Conservation (phyloP, 768 basidiomycete genomes). For the Mycena chlorophos region DNA sequence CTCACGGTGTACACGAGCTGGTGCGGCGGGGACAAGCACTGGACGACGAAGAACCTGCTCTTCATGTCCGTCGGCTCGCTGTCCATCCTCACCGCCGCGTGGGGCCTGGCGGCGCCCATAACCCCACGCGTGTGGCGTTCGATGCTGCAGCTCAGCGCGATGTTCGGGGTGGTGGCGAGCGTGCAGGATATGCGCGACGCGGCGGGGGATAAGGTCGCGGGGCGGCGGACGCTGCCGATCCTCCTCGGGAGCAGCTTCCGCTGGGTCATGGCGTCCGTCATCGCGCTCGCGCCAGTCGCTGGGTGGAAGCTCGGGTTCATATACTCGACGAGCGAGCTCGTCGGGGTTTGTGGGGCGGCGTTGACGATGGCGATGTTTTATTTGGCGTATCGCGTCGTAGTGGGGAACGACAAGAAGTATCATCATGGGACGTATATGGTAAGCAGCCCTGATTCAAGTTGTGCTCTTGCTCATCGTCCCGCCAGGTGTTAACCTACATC, state of each 20-base stretch:
- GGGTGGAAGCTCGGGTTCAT: background rate
- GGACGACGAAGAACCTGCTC: constrained; percentile 13
- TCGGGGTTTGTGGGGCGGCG: background rate
- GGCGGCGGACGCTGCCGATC: constrained; percentile 43
- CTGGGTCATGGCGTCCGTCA: constrained; percentile 7
- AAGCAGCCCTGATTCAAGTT: background rate
- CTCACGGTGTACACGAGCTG: constrained; percentile 12
- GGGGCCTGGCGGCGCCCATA: constrained; percentile 6
- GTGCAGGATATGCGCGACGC: constrained; percentile 42
- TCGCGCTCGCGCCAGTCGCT: background rate
- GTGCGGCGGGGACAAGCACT: constrained; percentile 12
- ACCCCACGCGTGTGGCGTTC: background rate
- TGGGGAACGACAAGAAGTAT: background rate
- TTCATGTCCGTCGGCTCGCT: constrained; percentile 12
- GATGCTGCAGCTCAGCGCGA: constrained; percentile 12
- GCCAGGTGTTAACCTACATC: constrained; percentile 3
- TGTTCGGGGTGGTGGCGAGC: constrained; percentile 39
- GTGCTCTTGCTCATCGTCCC: background rate
- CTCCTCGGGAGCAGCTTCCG: constrained; percentile 35
- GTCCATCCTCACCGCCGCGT: constrained; percentile 2
- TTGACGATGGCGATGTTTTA: constrained; percentile 8
- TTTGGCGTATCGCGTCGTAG: constrained; percentile 2
- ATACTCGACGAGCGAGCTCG: background rate
- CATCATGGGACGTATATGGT: constrained; percentile 11
- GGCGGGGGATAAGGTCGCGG: constrained; percentile 35